Conservation (phyloP, 805 yeast species). For the Candida coleopterorum region DNA sequence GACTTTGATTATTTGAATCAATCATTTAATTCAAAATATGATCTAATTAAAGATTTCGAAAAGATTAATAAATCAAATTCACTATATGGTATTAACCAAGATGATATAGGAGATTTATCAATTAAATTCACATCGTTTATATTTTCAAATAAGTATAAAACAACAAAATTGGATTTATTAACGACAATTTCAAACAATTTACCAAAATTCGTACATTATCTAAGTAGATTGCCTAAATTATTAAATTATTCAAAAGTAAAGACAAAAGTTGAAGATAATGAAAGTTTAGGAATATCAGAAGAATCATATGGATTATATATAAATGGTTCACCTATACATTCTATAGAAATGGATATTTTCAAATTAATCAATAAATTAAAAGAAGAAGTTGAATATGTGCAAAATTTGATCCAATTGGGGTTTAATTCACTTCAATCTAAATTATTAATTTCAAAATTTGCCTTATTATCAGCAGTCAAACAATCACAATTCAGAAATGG, state of each 20-base stretch:
- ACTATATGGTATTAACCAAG: constrained; percentile 24
- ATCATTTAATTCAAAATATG: constrained; percentile 22
- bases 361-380: constrained; percentile 37
- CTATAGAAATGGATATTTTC: constrained; percentile 39
- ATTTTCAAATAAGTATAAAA: constrained; percentile 12
- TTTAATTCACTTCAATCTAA: constrained; percentile 29
- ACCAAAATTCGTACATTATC: constrained; percentile 46
- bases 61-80: constrained; percentile 14
- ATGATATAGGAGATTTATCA: constrained; percentile 34
- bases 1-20: constrained; percentile 68
- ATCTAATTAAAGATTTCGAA: constrained; percentile 13
- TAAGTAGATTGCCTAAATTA: constrained; percentile 16
- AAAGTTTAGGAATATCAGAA: constrained; percentile 31
- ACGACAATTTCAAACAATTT: constrained; percentile 43
- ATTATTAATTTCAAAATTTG: constrained; percentile 30
- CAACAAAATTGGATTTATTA: constrained; percentile 30
- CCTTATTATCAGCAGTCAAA: constrained; percentile 36
- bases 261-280: constrained; percentile 24
- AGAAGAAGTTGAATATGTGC: constrained; percentile 19
- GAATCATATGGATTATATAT: constrained; percentile 52
- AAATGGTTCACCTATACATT: constrained; percentile 63
- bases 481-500: constrained; percentile 33
- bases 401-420: constrained; percentile 24
- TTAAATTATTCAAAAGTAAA: constrained; percentile 18
- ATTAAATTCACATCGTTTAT: constrained; percentile 40